Base-by-base conservation (phyloP, 768 basidiomycete species). In the Pisolithus sp. region DNA sequence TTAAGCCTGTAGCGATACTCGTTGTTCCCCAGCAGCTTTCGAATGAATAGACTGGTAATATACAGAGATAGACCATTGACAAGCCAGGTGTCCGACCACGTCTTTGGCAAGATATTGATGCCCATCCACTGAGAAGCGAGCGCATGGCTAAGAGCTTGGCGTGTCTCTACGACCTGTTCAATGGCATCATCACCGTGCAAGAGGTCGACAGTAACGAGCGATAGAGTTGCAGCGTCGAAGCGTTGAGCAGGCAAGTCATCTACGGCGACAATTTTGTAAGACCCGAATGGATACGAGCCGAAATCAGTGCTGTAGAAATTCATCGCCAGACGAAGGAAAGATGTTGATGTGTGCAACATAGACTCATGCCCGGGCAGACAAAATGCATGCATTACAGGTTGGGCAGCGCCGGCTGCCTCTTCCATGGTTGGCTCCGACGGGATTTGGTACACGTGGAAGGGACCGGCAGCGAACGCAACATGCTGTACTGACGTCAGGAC, bases 91-190 rank as follows among this genome's bases (percentile, higher is more conserved):
- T 99, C 96, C 12, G 92, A 87, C 81, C 90, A 91, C 26, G 84
- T 79, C 72, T 92, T 93, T 48, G 87, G 93, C 52, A 93, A 85
- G 61, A 99, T 92, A 68, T 97, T 95, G 68, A 99, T 83, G 24
- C 96, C 94, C 50, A 90, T 77, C 96, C 96, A 99, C 68, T 99
- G 96, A 56, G 85, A 90, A 7, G 93, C 94, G 31, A 98, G 77
- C 5, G 91, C 86, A 64, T 97, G 91, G 24, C 85, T 78, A 45
- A 99, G 77, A 28, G 82, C 76, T 51, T 93, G 92, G 13, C 95
- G 78, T 1, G 93, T 87, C 64, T 96, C 93, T 59, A 92, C 78
- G 0, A 90, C 91, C 67, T 94, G 93, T 62, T 98, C 96, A 55
- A 98, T 89, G 15, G 89, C 83, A 59, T 89, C 84, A 37, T 91